Evolutionary conservation across 2,329 filamentous ascomycete genomes (phyloP), one percentile per base, ranked within the genome.

Genomic region (Lasiodiplodia hormozganensis): DNA sequence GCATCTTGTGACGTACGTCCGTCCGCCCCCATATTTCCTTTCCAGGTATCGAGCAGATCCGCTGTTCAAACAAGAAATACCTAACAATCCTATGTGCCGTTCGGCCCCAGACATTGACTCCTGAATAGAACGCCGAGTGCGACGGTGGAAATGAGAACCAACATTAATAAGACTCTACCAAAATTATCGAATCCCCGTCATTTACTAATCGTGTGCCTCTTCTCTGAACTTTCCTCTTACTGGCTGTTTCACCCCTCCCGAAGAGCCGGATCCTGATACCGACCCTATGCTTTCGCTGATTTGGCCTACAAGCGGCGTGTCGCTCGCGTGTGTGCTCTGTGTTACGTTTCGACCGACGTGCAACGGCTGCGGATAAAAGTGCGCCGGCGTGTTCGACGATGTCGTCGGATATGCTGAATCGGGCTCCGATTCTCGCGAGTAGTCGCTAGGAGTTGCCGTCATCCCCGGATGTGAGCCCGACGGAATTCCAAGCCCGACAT

Each of bases 361-460:
- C 18, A 73, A 69, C 23, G 75, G 73, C 65, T 76, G 75, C 4
- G 73, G 74, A 67, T 79, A 79, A 58, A 78, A 79, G 14, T 78
- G 77, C 18, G 77, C 77, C 3, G 77, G 77, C 16, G 77, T 78
- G 16, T 71, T 72, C 11, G 57, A 54, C 7, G 69, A 74, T 58
- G 73, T 74, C 56, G 73, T 73, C 23, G 52, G 56, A 16, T 56
- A 53, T 43, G 54, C 47, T n/a, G 60, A 52, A 16, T 51, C n/a
- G 6, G 60, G 60, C 60, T 64, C 60, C 28, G 60, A 64, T 65
- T 36, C 71, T 73, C 25, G 67, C 62, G 62, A 52, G 21, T 62
- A 71, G 58, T n/a, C 70, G 56, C 54, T 75, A n/a, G 66, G 56
- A n/a, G 66, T 68, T 38, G 25, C 43, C 21, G 28, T n/a, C 49